These are phyloP conservation scores for Chlorella sp. DNA, from an alignment of 139 green algal genomes.

Conservation along the genomic window DNA sequence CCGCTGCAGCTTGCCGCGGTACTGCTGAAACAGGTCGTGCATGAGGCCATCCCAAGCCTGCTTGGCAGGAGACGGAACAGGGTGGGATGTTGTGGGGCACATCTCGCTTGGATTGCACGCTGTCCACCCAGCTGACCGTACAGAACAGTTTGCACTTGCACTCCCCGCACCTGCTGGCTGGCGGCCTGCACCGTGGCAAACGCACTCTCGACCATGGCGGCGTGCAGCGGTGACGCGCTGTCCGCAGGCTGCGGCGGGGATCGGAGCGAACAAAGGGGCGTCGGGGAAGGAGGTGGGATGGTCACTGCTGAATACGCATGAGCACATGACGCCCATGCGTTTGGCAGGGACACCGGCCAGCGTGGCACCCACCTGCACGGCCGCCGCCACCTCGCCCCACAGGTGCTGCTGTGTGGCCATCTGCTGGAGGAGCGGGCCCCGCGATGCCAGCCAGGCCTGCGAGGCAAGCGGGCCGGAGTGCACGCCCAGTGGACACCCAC, in stretches of 20 bases:
- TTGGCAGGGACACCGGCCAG: neutral
- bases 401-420: conserved; percentile 59
- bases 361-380: neutral
- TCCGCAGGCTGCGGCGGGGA: neutral
- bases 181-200: conserved; percentile 6
- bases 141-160: too few species aligned
- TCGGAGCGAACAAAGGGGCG: neutral
- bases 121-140: too few species aligned
- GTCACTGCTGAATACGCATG: neutral
- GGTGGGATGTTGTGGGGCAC: too few species aligned
- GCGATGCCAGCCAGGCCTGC: conserved; percentile 70
- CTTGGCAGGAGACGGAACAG: too few species aligned
- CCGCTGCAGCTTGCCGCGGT: conserved; percentile 14
- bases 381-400: conserved; percentile 59
- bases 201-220: conserved; percentile 29
- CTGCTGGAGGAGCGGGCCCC: conserved; percentile 55
- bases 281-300: neutral
- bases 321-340: neutral
- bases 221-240: conserved; percentile 22
- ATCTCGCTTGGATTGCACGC: too few species aligned
- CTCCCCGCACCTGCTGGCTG: neutral
- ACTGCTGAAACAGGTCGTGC: conserved; percentile 15
- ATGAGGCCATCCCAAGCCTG: conserved; percentile 35
- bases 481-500: neutral
- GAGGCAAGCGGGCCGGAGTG: conserved; percentile 39